phyloP scores from a whole-genome alignment of 495 filamentous ascomycete genomes.

The Penicillium subrubescens region DNA sequence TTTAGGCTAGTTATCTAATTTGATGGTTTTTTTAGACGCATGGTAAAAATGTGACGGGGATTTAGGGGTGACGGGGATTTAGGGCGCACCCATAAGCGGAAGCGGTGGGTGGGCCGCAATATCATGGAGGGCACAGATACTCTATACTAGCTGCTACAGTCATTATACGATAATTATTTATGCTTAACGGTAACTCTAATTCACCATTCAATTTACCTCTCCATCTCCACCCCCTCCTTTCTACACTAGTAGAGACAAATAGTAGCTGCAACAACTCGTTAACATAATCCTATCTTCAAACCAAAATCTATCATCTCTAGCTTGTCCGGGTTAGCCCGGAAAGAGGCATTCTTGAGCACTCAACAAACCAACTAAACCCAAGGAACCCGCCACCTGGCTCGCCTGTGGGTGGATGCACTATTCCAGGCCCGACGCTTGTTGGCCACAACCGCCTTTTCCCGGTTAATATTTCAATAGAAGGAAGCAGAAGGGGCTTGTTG shows the following conservation, averaged over 20 bases:
- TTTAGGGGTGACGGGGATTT: no score
- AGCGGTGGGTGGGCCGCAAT: no score
- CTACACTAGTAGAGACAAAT: neutral
- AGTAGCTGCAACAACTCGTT: neutral
- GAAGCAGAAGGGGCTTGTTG: neutral
- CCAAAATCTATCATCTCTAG: neutral
- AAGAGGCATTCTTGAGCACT: constrained; percentile 16
- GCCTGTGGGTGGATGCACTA: constrained; percentile 16
- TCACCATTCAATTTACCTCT: neutral
- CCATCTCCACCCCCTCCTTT: neutral
- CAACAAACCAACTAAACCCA: neutral
- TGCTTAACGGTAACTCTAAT: neutral
- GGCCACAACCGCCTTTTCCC: constrained; percentile 7
- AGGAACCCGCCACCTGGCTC: constrained; percentile 15
- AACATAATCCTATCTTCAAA: neutral
- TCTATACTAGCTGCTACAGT: neutral
- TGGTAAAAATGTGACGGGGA: no score
- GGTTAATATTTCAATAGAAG: constrained; percentile 24
- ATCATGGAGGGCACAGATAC: no score
- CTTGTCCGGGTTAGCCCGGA: constrained; percentile 14
- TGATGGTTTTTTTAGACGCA: no score
- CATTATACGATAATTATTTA: neutral
- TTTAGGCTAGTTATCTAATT: no score
- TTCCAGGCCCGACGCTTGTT: constrained; percentile 17
- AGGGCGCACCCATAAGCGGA: no score